Base-by-base conservation (phyloP, 164 flowering plant species). In the Magnolia kwangsiensis region DNA sequence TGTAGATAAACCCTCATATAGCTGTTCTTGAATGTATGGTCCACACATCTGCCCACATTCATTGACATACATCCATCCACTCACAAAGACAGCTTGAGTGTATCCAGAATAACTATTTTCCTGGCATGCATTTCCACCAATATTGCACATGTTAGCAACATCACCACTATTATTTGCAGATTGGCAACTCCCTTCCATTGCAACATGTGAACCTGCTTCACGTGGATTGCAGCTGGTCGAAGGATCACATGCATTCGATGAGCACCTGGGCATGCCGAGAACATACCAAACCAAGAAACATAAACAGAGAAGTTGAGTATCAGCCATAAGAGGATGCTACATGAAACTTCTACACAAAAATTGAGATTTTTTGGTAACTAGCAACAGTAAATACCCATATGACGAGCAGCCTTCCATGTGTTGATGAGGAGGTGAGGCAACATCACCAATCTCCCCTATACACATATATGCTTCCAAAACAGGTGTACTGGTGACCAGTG, bases 51-150 rank as follows among this genome's bases (percentile, higher is more conserved):
- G 89, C 55, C 97, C 93, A 59, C 81, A 75, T 75, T 91, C 87
- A 84, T 91, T 96, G 21, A 90, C 82, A 76, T 96, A 96, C 96
- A 89, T 96, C 99, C 99, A 96, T 51, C 98, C 98, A 80, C 82
- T 90, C 21, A 88, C 96, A n/a, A n/a, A n/a, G n/a, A n/a, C n/a
- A n/a, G n/a, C n/a, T n/a, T n/a, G n/a, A n/a, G n/a, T n/a, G n/a
- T n/a, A n/a, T n/a, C n/a, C n/a, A n/a, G n/a, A n/a, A n/a, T n/a
- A n/a, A n/a, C n/a, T n/a, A n/a, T n/a, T n/a, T n/a, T n/a, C n/a
- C n/a, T n/a, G n/a, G n/a, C n/a, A n/a, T n/a, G n/a, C n/a, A n/a
- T n/a, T n/a, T n/a, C n/a, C n/a, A n/a, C n/a, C n/a, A n/a, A n/a
- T n/a, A n/a, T n/a, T n/a, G n/a, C n/a, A n/a, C n/a, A n/a, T n/a